A percentile compares a stretch with the other conserved stretches of the same genome.
phyloP scores from a whole-genome alignment of 192 early-diverging fungal species.

The Funneliformis mosseae region DNA sequence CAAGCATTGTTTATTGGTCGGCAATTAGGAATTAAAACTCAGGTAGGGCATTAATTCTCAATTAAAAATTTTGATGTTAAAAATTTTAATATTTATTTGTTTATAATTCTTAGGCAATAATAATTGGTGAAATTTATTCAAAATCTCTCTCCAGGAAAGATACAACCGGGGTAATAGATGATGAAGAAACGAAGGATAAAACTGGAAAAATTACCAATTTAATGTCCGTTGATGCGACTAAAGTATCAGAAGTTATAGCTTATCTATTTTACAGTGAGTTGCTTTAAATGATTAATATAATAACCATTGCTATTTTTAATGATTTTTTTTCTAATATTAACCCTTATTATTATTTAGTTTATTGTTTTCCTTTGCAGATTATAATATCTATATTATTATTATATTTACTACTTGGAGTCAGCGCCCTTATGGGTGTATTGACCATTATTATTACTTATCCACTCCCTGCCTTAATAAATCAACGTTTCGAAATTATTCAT shows the following conservation, averaged over 20 bases:
- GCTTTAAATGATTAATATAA: background rate
- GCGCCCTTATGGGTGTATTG: conserved; percentile 79
- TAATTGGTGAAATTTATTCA: conserved; percentile 42
- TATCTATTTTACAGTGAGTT: conserved; percentile 28
- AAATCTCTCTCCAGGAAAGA: conserved; percentile 48
- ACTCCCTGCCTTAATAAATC: conserved; percentile 51
- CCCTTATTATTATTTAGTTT: conserved; percentile 50
- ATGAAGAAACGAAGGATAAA: conserved; percentile 36
- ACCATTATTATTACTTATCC: conserved; percentile 69
- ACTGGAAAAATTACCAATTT: conserved; percentile 73
- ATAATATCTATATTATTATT: conserved; percentile 69
- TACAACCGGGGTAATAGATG: conserved; percentile 24
- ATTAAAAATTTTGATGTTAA: conserved; percentile 46
- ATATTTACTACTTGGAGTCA: conserved; percentile 75
- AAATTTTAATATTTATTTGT: conserved; percentile 47
- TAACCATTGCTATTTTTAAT: background rate
- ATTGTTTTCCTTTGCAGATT: conserved; percentile 68
- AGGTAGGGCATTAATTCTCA: conserved; percentile 20
- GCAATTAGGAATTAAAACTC: conserved; percentile 60
- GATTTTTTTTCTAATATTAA: conserved; percentile 25
- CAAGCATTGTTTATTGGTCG: conserved; percentile 68
- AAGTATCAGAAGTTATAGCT: conserved; percentile 45
- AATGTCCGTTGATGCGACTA: conserved; percentile 74
- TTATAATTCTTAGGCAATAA: conserved; percentile 41
- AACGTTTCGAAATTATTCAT: conserved; percentile 55